Conservation (phyloP, 352 stramenopile species). For the Phytopythium montanum region DNA sequence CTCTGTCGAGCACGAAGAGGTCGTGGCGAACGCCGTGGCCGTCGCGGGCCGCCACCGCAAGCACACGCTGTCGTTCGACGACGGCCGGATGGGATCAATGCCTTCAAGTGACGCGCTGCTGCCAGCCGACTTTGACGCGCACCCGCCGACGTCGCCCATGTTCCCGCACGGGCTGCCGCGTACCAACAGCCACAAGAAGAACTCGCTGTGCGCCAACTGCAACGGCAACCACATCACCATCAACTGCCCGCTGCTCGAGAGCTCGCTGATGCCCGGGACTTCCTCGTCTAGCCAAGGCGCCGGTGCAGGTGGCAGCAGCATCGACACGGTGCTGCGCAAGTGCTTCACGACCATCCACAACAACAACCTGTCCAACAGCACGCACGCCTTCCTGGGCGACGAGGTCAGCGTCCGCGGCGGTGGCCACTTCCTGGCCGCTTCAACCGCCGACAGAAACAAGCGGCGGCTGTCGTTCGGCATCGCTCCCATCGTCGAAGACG, state of each 20-base stretch:
- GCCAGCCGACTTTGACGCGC: neutral
- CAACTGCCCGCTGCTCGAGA: conserved; percentile 69
- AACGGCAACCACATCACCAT: conserved; percentile 83
- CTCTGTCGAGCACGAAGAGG: conserved; percentile 26
- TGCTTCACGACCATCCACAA: conserved; percentile 87
- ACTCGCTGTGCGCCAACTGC: conserved; percentile 71
- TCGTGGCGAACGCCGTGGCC: conserved; percentile 37
- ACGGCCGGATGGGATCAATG: conserved; percentile 10
- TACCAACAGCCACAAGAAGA: conserved; percentile 60
- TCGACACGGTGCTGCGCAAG: conserved; percentile 81
- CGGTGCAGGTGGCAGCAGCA: conserved; percentile 11
- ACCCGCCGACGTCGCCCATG: conserved; percentile 19
- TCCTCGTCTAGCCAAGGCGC: neutral
- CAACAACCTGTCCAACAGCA: conserved; percentile 81
- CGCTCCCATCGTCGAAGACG: conserved; percentile 68
- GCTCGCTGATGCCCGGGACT: conserved; percentile 23
- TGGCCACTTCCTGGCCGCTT: conserved; percentile 26
- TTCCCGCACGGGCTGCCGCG: conserved; percentile 34
- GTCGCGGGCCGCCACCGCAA: conserved; percentile 35
- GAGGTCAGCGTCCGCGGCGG: conserved; percentile 82
- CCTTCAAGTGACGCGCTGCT: conserved; percentile 18
- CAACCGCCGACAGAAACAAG: conserved; percentile 9
- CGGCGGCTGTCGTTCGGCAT: conserved; percentile 60
- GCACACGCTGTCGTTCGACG: conserved; percentile 41
- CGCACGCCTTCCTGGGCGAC: conserved; percentile 78